These are phyloP conservation scores for Fusarium piperis DNA, from an alignment of 2,329 filamentous ascomycete genomes.

Conservation along the genomic window DNA sequence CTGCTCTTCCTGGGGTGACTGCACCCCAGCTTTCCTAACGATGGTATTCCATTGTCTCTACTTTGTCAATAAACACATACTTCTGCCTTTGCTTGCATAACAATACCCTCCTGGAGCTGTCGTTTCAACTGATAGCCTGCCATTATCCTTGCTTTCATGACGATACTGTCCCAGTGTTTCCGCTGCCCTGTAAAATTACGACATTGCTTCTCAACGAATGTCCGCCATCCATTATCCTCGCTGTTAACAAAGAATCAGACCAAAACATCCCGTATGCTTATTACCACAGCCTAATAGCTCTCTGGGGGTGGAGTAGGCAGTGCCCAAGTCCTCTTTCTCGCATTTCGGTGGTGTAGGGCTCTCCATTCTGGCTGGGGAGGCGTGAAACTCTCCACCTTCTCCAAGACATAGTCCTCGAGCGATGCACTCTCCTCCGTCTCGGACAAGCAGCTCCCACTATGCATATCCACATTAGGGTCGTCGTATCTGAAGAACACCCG, in stretches of 20 bases:
- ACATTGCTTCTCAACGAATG: not conserved
- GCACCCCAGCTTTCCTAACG: not conserved
- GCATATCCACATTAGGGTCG: not conserved
- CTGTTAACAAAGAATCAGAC: not conserved
- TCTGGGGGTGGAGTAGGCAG: not conserved
- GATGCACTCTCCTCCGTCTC: constrained; percentile 1
- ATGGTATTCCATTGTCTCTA: not conserved
- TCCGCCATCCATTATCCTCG: not conserved
- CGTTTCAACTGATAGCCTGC: not conserved
- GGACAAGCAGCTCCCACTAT: not conserved
- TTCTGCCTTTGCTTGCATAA: not conserved
- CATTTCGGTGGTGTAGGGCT: not conserved
- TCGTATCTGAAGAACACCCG: constrained; percentile 17
- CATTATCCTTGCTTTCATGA: not conserved
- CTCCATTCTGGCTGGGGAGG: constrained; percentile 11
- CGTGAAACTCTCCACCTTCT: constrained; percentile 21
- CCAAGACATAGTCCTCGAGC: constrained; percentile 28
- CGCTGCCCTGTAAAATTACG: not conserved
- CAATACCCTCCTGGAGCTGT: not conserved
- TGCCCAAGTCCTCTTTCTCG: not conserved
- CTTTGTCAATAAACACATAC: not conserved
- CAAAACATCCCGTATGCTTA: not conserved
- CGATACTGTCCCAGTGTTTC: not conserved
- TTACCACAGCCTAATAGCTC: not conserved
- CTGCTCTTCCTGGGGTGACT: not conserved